Evolutionary conservation across 2,329 filamentous ascomycete species (phyloP).

Genomic region (Colletotrichum lupini): DNA sequence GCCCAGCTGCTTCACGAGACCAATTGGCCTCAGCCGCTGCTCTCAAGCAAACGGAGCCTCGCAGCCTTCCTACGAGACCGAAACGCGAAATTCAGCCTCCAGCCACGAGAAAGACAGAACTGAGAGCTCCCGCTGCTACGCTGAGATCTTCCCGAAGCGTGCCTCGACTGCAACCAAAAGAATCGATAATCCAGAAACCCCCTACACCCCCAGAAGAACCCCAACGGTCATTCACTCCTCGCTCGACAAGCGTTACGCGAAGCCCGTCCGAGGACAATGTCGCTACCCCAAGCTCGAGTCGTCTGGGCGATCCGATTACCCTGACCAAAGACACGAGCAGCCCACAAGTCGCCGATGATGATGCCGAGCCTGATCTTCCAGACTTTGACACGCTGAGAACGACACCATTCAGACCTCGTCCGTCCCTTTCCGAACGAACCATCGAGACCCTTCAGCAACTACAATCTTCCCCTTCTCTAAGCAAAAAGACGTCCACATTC

Average conservation of each 20-base stretch:
- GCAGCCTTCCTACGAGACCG: constrained; percentile 18
- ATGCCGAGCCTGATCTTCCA: constrained; percentile 18
- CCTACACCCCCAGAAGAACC: constrained; percentile 32
- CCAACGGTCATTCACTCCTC: constrained; percentile 41
- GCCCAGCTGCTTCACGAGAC: constrained; percentile 46
- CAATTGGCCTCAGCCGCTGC: constrained; percentile 36
- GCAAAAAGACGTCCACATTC: constrained; percentile 76
- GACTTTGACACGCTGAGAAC: constrained; percentile 35
- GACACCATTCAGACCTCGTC: constrained; percentile 46
- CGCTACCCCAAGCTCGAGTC: constrained; percentile 9
- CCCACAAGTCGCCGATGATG: constrained; percentile 30
- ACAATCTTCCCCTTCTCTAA: constrained; percentile 79
- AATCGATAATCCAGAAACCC: constrained; percentile 28
- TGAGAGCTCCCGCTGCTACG: not conserved
- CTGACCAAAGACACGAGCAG: constrained; percentile 9
- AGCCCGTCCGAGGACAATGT: constrained; percentile 41
- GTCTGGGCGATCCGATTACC: constrained; percentile 14
- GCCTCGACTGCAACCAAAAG: constrained; percentile 26
- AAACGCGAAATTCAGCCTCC: constrained; percentile 34
- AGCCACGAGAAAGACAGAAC: constrained; percentile 28
- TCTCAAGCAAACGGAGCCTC: constrained; percentile 18
- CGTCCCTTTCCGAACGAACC: constrained; percentile 84
- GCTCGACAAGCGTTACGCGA: constrained; percentile 44
- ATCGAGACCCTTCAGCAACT: constrained; percentile 85
- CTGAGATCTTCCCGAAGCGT: constrained; percentile 15